Evolutionary conservation across 495 filamentous ascomycete genomes (phyloP).

Genomic region (Emericellopsis terricola): DNA sequence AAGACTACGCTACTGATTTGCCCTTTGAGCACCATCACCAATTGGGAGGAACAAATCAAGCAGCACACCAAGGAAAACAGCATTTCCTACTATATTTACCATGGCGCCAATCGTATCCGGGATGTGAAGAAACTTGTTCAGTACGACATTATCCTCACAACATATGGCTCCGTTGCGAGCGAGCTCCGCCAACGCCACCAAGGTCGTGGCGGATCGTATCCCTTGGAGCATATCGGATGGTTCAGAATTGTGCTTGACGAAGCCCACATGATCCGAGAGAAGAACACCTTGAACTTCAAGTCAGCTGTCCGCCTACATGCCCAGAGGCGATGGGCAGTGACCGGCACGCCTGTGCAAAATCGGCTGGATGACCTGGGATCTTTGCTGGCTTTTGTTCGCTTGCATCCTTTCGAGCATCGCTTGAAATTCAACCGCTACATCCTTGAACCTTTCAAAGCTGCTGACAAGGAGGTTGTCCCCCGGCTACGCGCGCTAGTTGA

Average conservation of each 20-base stretch:
- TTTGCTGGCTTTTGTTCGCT: conserved; percentile 72
- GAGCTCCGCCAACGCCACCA: conserved; percentile 47
- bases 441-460: conserved; percentile 59
- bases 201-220: conserved; percentile 38
- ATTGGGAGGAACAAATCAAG: conserved; percentile 83
- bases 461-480: conserved; percentile 61
- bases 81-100: conserved; percentile 60
- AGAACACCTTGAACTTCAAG: conserved; percentile 59
- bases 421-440: conserved; percentile 60
- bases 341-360: conserved; percentile 83
- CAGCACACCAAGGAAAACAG: conserved; percentile 48
- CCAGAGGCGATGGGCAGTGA: conserved; percentile 84
- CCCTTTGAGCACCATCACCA: conserved; percentile 73
- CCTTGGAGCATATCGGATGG: conserved; percentile 65
- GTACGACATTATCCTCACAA: conserved; percentile 78
- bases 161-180: conserved; percentile 71
- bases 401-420: conserved; percentile 74
- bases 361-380: conserved; percentile 79
- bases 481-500: conserved; percentile 85
- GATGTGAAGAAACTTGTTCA: conserved; percentile 46
- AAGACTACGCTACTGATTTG: conserved; percentile 78
- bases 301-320: conserved; percentile 69
- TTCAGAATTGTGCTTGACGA: conserved; percentile 94
- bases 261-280: conserved; percentile 83
- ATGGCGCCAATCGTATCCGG: conserved; percentile 55